Percentiles rank a stretch among this genome's conserved stretches.
Evolutionary conservation across 1,139 yeast genomes (phyloP).

Genomic region (Hanseniaspora sp.): DNA sequence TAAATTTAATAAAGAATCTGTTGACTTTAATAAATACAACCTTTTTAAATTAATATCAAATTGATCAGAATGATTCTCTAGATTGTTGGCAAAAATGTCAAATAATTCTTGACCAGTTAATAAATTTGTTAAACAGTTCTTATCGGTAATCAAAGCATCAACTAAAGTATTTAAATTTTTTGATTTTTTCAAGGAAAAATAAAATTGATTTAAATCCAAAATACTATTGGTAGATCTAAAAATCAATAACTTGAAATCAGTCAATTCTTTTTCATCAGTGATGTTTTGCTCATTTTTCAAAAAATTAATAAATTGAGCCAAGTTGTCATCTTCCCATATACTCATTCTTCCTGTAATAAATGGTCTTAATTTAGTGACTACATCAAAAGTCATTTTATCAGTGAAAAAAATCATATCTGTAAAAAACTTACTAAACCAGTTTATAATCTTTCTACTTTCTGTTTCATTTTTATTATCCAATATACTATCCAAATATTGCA

Average conservation of each 20-base stretch:
- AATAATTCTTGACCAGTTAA: neutral
- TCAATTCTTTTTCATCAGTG: neutral
- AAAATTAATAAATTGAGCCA: neutral
- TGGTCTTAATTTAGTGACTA: constrained; percentile 7
- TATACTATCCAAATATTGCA: neutral
- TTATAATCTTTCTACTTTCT: neutral
- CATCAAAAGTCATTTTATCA: neutral
- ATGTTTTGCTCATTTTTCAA: constrained; percentile 1
- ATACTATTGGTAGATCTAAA: constrained; percentile 5
- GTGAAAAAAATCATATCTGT: constrained; percentile 1
- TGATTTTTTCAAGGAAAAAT: neutral
- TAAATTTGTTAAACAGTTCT: neutral
- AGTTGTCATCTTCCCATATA: neutral
- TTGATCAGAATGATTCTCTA: neutral
- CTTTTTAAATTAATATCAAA: neutral
- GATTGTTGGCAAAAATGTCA: neutral
- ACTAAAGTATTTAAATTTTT: neutral
- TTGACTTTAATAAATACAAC: neutral
- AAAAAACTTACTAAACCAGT: constrained; percentile 1
- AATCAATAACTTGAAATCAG: constrained; percentile 2
- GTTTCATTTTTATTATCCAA: neutral
- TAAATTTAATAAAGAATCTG: neutral
- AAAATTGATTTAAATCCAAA: neutral
- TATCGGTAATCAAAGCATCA: neutral
- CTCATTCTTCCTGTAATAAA: constrained; percentile 6